A percentile compares a stretch with the other conserved stretches of the same genome.
phyloP scores from a whole-genome alignment of 495 filamentous ascomycete species.

The Gamarada debralockiae region DNA sequence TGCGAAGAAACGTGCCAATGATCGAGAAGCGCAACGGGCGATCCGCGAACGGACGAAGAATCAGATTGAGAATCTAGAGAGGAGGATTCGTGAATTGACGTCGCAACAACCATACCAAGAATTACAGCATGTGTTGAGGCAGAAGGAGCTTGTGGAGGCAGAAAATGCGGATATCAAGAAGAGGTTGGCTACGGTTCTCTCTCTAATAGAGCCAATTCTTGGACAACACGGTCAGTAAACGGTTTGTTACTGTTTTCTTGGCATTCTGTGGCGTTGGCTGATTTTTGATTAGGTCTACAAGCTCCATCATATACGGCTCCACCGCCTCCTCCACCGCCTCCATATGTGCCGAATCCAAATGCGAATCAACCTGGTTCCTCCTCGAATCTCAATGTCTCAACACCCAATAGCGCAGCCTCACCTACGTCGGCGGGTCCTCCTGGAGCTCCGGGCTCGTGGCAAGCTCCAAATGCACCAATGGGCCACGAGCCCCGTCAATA shows the following conservation, averaged over 20 bases:
- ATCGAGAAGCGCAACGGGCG: conserved; percentile 83
- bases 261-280: neutral
- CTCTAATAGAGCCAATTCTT: conserved; percentile 61
- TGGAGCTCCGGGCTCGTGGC: conserved; percentile 7
- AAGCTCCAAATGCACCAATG: conserved; percentile 12
- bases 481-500: conserved; percentile 9
- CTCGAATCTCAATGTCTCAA: conserved; percentile 27
- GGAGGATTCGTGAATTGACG: conserved; percentile 65
- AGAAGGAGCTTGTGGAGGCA: conserved; percentile 64
- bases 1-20: conserved; percentile 81
- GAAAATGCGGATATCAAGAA: conserved; percentile 69
- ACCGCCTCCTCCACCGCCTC: neutral
- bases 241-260: conserved; percentile 1
- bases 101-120: conserved; percentile 77
- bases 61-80: conserved; percentile 76
- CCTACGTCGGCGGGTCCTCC: conserved; percentile 18
- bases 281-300: conserved; percentile 16
- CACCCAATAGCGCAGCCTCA: conserved; percentile 34
- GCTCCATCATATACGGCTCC: conserved; percentile 12
- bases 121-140: conserved; percentile 61
- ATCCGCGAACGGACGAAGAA: conserved; percentile 84
- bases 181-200: conserved; percentile 54
- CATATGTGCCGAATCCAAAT: conserved; percentile 16
- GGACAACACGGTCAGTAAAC: conserved; percentile 26
- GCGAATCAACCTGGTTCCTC: conserved; percentile 16